Evolutionary conservation across 2,329 filamentous ascomycete species (phyloP).

Genomic region (Zasmidium cellare): DNA sequence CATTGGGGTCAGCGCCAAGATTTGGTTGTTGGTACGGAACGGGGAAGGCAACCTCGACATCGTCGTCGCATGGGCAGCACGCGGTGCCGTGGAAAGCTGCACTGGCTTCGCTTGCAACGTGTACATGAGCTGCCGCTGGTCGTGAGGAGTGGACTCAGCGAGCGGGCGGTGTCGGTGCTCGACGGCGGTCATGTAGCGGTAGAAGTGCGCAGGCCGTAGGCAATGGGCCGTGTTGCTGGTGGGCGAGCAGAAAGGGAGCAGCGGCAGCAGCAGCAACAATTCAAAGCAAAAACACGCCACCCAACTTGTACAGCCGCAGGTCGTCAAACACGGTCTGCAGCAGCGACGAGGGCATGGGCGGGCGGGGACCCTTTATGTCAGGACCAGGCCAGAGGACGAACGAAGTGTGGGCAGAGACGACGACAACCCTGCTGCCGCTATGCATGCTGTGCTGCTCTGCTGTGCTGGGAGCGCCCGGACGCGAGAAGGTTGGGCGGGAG

Average conservation of each 20-base stretch:
- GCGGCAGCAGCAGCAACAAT: neutral
- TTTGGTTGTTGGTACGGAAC: neutral
- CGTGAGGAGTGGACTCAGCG: too few relatives aligned
- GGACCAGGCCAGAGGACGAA: neutral
- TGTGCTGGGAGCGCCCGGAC: too few relatives aligned
- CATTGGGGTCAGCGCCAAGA: neutral
- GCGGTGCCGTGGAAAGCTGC: slow-evolving; percentile 8
- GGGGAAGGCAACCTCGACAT: slow-evolving; percentile 23
- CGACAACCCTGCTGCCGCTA: too few relatives aligned
- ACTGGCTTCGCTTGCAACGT: slow-evolving; percentile 18
- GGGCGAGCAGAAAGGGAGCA: neutral
- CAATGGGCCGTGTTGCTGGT: slow-evolving; percentile 8
- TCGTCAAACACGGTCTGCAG: neutral
- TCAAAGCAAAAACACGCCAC: slow-evolving; percentile 22
- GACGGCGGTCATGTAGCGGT: slow-evolving; percentile 3
- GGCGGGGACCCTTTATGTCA: slow-evolving; percentile 6
- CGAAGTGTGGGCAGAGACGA: too few relatives aligned
- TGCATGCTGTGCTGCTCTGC: too few relatives aligned
- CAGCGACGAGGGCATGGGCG: neutral
- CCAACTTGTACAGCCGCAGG: slow-evolving; percentile 15
- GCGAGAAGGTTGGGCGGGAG: slow-evolving; percentile 7
- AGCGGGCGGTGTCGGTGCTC: slow-evolving; percentile 1
- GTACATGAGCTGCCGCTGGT: slow-evolving; percentile 18
- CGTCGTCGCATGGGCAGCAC: slow-evolving; percentile 10
- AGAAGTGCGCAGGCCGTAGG: too few relatives aligned